These are phyloP conservation scores for Saksenaea vasiformis DNA, from an alignment of 371 early-diverging fungal genomes.

Conservation along the genomic window DNA sequence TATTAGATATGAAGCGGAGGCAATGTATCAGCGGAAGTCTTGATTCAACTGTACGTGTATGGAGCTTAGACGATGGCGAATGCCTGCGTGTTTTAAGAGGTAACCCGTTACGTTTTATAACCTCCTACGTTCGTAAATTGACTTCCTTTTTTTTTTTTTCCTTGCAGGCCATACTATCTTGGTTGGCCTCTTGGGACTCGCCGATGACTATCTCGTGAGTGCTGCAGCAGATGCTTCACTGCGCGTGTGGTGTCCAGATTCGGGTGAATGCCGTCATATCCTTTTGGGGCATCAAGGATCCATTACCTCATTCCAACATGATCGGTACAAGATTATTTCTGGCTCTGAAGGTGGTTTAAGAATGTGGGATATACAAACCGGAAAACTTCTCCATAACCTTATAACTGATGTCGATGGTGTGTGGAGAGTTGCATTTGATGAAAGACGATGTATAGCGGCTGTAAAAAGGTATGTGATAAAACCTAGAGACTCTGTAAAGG, in stretches of 20 bases:
- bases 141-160: constrained; percentile 28
- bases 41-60: constrained; percentile 92
- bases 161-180: constrained; percentile 91
- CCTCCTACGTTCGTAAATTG: not conserved
- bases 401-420: constrained; percentile 75
- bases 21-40: constrained; percentile 91
- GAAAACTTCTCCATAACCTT: constrained; percentile 77
- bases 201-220: constrained; percentile 82
- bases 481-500: not conserved
- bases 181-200: constrained; percentile 89
- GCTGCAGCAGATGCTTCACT: constrained; percentile 96
- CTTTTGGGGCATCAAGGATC: constrained; percentile 77
- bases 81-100: constrained; percentile 54
- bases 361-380: constrained; percentile 90
- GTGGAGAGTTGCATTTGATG: constrained; percentile 93
- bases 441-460: constrained; percentile 84
- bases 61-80: constrained; percentile 81
- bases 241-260: constrained; percentile 90
- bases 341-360: constrained; percentile 94
- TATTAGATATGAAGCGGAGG: constrained; percentile 73
- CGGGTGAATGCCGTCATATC: constrained; percentile 68
- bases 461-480: constrained; percentile 63
- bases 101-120: not conserved
- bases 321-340: constrained; percentile 85
- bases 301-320: constrained; percentile 96